Evolutionary conservation across 2,329 filamentous ascomycete genomes (phyloP).

Genomic region (Tolypocladium endophyticum): DNA sequence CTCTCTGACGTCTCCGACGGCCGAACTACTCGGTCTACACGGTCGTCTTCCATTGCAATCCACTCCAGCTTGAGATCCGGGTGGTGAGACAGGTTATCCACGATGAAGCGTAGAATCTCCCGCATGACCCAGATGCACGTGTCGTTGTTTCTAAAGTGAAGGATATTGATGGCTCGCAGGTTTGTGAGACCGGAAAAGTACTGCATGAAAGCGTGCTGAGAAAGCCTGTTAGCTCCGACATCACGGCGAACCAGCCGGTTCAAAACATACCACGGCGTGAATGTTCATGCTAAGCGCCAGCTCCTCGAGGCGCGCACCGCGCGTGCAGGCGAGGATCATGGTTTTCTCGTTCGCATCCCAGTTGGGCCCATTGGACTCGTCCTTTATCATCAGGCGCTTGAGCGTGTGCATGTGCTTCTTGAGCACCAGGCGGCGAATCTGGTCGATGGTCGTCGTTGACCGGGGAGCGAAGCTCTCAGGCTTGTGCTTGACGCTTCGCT

Average conservation of each 20-base stretch:
- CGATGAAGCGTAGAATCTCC: slow-evolving; percentile 47
- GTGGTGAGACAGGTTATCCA: slow-evolving; percentile 46
- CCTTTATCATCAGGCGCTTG: slow-evolving; percentile 49
- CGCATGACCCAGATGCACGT: slow-evolving; percentile 45
- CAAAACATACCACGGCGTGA: slow-evolving; percentile 37
- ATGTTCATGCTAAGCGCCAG: slow-evolving; percentile 45
- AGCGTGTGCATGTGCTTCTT: slow-evolving; percentile 46
- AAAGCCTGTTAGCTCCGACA: background rate
- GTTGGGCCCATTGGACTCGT: slow-evolving; percentile 32
- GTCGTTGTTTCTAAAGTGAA: slow-evolving; percentile 44
- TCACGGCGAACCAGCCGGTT: background rate
- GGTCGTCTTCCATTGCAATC: slow-evolving; percentile 42
- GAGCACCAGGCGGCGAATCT: slow-evolving; percentile 46
- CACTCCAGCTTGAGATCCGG: slow-evolving; percentile 47
- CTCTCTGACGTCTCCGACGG: slow-evolving; percentile 17
- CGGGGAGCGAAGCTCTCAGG: slow-evolving; percentile 42
- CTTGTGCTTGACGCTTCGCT: slow-evolving; percentile 39
- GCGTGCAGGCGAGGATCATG: slow-evolving; percentile 40
- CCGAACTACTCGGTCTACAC: slow-evolving; percentile 38
- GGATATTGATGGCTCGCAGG: slow-evolving; percentile 45
- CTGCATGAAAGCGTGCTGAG: slow-evolving; percentile 48
- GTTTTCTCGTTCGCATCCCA: slow-evolving; percentile 51
- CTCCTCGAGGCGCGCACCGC: slow-evolving; percentile 40
- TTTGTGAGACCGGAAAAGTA: slow-evolving; percentile 34
- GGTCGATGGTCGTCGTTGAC: slow-evolving; percentile 39